A percentile compares a stretch with the other conserved stretches of the same genome.
phyloP scores from a whole-genome alignment of 305 asterid species.

The Fraxinus nigra region DNA sequence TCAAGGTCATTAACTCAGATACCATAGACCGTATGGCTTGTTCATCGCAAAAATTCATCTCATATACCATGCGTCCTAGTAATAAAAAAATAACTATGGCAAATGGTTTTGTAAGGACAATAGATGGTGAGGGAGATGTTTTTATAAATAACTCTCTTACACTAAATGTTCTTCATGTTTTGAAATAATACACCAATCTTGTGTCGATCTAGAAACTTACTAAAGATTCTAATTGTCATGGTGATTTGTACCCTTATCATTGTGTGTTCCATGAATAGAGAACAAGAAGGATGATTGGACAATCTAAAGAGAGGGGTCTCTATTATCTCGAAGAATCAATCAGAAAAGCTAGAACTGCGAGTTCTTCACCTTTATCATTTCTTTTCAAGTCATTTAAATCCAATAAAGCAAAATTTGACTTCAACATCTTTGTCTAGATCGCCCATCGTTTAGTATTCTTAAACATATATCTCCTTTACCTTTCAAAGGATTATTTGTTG shows the following conservation, averaged over 20 bases:
- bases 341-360: not conserved
- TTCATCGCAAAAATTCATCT: not conserved
- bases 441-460: not conserved
- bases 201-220: not conserved
- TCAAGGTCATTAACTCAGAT: constrained; percentile 1
- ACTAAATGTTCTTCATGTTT: not conserved
- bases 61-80: not conserved
- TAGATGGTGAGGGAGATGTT: not conserved
- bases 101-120: not conserved
- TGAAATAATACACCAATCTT: not conserved
- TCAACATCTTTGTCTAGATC: not conserved
- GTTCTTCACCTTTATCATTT: not conserved
- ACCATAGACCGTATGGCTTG: not conserved
- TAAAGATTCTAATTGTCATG: not conserved
- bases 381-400: not conserved
- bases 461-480: not conserved
- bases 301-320: not conserved
- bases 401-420: not conserved
- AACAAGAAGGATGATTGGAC: constrained; percentile 4
- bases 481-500: not conserved
- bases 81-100: not conserved
- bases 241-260: not conserved
- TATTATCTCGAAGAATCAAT: not conserved
- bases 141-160: not conserved
- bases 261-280: constrained; percentile 1